Percentiles rank a stretch among this genome's conserved stretches.
Evolutionary conservation across 331 rosid species (phyloP).

Genomic region (Arachis monticola): DNA sequence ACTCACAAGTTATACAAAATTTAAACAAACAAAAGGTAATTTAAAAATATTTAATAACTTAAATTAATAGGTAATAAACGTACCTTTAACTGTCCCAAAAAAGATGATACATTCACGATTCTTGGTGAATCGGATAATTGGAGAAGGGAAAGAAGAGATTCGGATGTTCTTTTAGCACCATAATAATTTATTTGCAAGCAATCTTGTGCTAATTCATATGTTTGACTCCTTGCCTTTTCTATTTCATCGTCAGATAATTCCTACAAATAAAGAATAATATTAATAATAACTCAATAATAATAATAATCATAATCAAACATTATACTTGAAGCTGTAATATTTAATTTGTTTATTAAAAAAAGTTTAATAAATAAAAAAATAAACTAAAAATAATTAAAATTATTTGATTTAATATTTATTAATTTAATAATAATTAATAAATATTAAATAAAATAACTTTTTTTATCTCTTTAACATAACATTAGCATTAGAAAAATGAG

Average conservation of each 20-base stretch:
- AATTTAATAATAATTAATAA: neutral
- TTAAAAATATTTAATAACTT: too few relatives aligned
- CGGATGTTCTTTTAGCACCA: slow-evolving; percentile 35
- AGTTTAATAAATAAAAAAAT: too few relatives aligned
- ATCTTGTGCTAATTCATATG: slow-evolving; percentile 41
- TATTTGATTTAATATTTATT: too few relatives aligned
- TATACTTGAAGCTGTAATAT: too few relatives aligned
- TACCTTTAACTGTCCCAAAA: slow-evolving; percentile 44
- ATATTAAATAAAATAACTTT: neutral
- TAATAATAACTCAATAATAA: too few relatives aligned
- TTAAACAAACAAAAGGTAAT: too few relatives aligned
- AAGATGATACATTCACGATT: slow-evolving; percentile 56
- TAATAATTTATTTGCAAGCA: slow-evolving; percentile 46
- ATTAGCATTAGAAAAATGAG: too few relatives aligned
- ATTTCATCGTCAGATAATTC: slow-evolving; percentile 13
- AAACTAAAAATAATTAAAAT: too few relatives aligned
- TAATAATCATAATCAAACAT: neutral
- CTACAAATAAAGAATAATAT: neutral
- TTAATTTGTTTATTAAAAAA: too few relatives aligned
- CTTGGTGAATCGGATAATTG: slow-evolving; percentile 50
- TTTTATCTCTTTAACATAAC: too few relatives aligned
- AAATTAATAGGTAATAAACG: neutral
- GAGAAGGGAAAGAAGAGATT: slow-evolving; percentile 51
- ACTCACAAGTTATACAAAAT: too few relatives aligned
- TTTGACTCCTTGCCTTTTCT: slow-evolving; percentile 23